These are phyloP conservation scores for Monosporascus sp. DNA, from an alignment of 2,329 filamentous ascomycete genomes.

Conservation along the genomic window DNA sequence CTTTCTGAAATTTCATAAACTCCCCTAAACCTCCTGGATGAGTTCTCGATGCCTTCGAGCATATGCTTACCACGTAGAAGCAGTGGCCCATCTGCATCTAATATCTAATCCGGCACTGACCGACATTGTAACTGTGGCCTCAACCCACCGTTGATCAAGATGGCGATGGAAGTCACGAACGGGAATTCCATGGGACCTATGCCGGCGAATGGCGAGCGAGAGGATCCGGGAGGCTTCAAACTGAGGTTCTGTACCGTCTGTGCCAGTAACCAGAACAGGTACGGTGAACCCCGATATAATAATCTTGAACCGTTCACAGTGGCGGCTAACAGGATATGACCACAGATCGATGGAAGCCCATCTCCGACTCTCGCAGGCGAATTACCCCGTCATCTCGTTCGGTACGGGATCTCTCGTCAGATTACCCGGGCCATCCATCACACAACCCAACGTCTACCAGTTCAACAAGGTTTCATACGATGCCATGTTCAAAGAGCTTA, in stretches of 20 bases:
- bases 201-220: conserved; percentile 39
- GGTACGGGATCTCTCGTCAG: conserved; percentile 93
- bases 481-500: conserved; percentile 88
- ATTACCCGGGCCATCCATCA: conserved; percentile 83
- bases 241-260: conserved; percentile 98
- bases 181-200: conserved; percentile 26
- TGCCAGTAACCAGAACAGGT: conserved; percentile 96
- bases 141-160: conserved; percentile 11
- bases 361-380: conserved; percentile 76
- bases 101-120: no score
- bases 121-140: no score
- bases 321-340: conserved; percentile 1
- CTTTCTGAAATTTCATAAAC: conserved; percentile 27
- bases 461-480: conserved; percentile 98
- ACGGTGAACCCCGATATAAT: conserved; percentile 22
- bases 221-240: conserved; percentile 64
- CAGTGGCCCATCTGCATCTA: not conserved
- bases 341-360: conserved; percentile 98
- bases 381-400: conserved; percentile 96
- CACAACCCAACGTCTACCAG: conserved; percentile 92
- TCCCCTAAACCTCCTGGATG: conserved; percentile 13
- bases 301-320: no score
- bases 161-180: conserved; percentile 36
- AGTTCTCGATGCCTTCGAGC: conserved; percentile 2
- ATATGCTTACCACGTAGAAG: not conserved